phyloP scores from a whole-genome alignment of 345 rosid genomes.

The Eucalyptus erythrocorys region DNA sequence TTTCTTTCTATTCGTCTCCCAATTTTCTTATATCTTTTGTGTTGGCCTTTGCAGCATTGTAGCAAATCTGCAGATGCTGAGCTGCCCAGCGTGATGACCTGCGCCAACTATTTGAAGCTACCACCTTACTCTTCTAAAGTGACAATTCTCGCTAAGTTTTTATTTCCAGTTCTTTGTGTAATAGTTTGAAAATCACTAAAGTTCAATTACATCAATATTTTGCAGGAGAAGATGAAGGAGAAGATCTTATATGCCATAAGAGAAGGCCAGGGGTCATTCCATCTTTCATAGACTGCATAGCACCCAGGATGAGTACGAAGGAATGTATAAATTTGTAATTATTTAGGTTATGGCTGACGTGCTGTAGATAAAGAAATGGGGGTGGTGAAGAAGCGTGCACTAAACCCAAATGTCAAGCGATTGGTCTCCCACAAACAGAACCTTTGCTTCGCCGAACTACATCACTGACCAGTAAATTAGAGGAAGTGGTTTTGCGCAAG shows the following conservation, averaged over 20 bases:
- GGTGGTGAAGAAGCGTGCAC: background rate
- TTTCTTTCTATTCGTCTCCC: background rate
- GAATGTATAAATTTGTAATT: conserved; percentile 33
- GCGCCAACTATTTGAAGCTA: conserved; percentile 92
- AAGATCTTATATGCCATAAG: conserved; percentile 79
- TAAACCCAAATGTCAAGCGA: background rate
- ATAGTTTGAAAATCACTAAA: background rate
- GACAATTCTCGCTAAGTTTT: background rate
- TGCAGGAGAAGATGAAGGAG: conserved; percentile 93
- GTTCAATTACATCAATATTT: background rate
- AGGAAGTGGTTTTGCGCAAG: background rate
- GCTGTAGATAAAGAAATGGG: background rate
- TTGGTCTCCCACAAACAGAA: background rate
- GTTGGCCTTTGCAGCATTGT: conserved; percentile 38
- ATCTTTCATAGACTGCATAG: conserved; percentile 50
- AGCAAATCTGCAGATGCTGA: conserved; percentile 58
- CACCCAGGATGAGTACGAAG: background rate
- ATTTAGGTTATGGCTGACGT: conserved; percentile 1
- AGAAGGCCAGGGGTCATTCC: conserved; percentile 98
- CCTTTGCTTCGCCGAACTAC: background rate
- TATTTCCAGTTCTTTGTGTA: background rate
- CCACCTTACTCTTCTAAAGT: conserved; percentile 93
- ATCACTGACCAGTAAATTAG: background rate
- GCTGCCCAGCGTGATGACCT: conserved; percentile 96
- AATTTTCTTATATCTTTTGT: background rate